These are phyloP conservation scores for Mycena citricolor DNA, from an alignment of 1,284 basidiomycete genomes.

Conservation along the genomic window DNA sequence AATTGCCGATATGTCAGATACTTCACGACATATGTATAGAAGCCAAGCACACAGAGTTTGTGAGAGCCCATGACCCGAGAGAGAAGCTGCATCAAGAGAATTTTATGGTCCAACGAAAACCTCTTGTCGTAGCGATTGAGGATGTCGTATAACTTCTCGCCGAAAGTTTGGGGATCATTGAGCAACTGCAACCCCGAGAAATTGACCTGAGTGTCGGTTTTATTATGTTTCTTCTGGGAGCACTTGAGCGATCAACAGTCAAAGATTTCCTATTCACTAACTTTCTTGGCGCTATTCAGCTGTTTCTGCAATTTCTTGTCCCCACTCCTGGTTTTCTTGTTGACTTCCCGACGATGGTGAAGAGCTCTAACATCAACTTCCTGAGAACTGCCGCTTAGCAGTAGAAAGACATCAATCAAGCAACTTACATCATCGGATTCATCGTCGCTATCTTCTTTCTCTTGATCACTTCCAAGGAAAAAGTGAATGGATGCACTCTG, in stretches of 20 bases:
- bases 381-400: slow-evolving; percentile 34
- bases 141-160: slow-evolving; percentile 91
- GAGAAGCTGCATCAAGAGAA: slow-evolving; percentile 95
- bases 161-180: slow-evolving; percentile 95
- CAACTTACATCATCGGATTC: slow-evolving; percentile 65
- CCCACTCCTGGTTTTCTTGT: slow-evolving; percentile 83
- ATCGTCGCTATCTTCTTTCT: slow-evolving; percentile 68
- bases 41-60: slow-evolving; percentile 92
- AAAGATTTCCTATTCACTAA: slow-evolving; percentile 31
- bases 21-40: slow-evolving; percentile 95
- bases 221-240: slow-evolving; percentile 66
- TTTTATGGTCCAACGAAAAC: slow-evolving; percentile 94
- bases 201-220: slow-evolving; percentile 59
- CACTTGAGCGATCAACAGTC: slow-evolving; percentile 14
- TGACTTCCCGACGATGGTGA: slow-evolving; percentile 83
- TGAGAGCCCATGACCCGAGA: slow-evolving; percentile 94
- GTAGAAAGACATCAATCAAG: slow-evolving; percentile 9
- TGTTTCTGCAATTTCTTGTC: slow-evolving; percentile 78
- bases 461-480: slow-evolving; percentile 86
- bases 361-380: slow-evolving; percentile 68
- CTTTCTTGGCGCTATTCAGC: slow-evolving; percentile 71
- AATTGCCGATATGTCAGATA: slow-evolving; percentile 95
- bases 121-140: slow-evolving; percentile 89
- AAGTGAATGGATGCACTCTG: slow-evolving; percentile 97
- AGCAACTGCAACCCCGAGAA: slow-evolving; percentile 94